Conservation (phyloP, 306 rosid species). For the Begonia loranthoides region DNA sequence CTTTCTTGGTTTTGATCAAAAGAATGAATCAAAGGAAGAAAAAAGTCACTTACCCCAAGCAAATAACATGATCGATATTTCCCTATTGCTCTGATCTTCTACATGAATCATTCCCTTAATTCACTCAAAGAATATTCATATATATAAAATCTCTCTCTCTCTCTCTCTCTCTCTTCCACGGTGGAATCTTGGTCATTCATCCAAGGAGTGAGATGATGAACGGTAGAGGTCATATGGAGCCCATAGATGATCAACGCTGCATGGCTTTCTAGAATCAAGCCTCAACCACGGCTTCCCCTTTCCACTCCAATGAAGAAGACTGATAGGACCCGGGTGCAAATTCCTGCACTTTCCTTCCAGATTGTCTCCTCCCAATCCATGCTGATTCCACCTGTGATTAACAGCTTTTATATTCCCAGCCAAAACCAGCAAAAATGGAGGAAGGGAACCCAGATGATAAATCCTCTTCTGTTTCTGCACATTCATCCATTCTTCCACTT, state of each 20-base stretch:
- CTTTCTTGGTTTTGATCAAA: too few relatives aligned
- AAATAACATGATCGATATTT: background rate
- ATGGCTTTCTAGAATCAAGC: slow-evolving; percentile 73
- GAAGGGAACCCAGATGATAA: slow-evolving; percentile 70
- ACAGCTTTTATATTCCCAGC: slow-evolving; percentile 61
- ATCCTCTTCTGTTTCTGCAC: slow-evolving; percentile 77
- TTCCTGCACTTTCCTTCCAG: slow-evolving; percentile 64
- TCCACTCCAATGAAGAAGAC: slow-evolving; percentile 88
- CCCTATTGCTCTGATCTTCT: background rate
- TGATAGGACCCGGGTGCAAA: slow-evolving; percentile 73
- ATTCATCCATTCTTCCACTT: slow-evolving; percentile 67
- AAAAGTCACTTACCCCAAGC: background rate
- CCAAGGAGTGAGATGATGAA: slow-evolving; percentile 40
- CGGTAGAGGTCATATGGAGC: slow-evolving; percentile 74
- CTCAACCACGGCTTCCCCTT: slow-evolving; percentile 94
- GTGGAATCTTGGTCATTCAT: slow-evolving; percentile 24
- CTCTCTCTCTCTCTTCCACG: background rate
- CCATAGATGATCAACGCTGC: slow-evolving; percentile 75
- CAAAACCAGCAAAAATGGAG: slow-evolving; percentile 67
- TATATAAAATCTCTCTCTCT: slow-evolving; percentile 3
- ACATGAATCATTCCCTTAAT: background rate
- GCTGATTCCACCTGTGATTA: slow-evolving; percentile 84
- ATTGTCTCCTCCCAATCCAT: slow-evolving; percentile 82
- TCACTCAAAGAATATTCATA: slow-evolving; percentile 38
- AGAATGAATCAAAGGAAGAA: background rate